Evolutionary conservation across 78 protist genomes (phyloP), one percentile per base, ranked within the genome.

Genomic region (Monocercomonoides exilis): DNA sequence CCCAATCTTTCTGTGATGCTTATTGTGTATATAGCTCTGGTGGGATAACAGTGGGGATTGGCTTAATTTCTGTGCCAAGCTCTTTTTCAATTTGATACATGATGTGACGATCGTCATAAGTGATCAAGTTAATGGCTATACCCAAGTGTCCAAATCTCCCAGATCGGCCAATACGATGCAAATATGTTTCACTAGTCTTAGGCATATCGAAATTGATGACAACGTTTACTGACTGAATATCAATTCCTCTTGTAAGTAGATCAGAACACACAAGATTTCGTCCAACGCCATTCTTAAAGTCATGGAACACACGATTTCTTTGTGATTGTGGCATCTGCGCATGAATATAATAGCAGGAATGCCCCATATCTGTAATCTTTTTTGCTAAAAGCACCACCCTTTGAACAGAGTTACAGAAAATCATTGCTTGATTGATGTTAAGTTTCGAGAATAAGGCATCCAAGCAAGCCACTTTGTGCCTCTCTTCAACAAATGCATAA

Each of bases 161-260:
- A 0, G 94, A 89, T 32, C 99, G 96, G 54, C 99, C 99, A 38
- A 98, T 97, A 45, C 99, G 93, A 81, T 97, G 99, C 46, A 97
- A 91, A 89, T 97, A 97, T 2, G 99, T 95, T 91, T 97, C 99
- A 32, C 95, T 86, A 70, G 84, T 91, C 82, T 91, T 91, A 77
- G 99, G 99, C 91, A 97, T 94, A 88, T 96, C 99, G 86, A 97
- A 98, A 93, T 98, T 98, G 95, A 98, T 94, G 90, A 97, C 99
- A 1, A 98, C 99, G 88, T 97, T 97, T 82, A 98, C 99, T 0
- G 97, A 93, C 77, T 91, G 99, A 77, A 97, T 92, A 87, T 98
- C 99, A 85, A 98, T 97, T 84, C 98, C 98, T 33, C 98, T 92
- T 0, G 98, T 95, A 92, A 95, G 89, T 43, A 97, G 89, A 84